Percentiles rank a stretch among this genome's conserved stretches.
Evolutionary conservation across 106 monocot species (phyloP).

Genomic region (Dioscorea dumetorum): DNA sequence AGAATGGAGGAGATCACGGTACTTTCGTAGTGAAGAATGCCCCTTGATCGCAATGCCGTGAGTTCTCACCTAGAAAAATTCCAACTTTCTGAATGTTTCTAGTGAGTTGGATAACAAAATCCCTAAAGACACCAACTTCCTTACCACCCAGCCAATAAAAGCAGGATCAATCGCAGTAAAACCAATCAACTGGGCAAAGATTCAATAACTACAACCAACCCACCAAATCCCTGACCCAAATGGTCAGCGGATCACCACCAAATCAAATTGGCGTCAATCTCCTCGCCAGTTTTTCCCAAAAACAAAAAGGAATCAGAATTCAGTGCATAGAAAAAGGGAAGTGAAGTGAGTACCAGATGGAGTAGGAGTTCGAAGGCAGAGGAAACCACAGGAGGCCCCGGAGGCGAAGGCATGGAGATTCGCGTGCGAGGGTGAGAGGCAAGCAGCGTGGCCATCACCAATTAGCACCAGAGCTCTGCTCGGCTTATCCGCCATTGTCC

Average conservation of each 20-base stretch:
- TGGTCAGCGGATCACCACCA: background rate
- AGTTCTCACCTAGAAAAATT: no score
- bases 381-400: slow-evolving; percentile 65
- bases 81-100: no score
- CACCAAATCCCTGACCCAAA: no score
- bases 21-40: no score
- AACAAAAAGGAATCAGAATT: background rate
- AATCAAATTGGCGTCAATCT: background rate
- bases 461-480: slow-evolving; percentile 78
- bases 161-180: background rate
- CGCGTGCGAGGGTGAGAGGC: slow-evolving; percentile 34
- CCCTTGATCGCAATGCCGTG: no score
- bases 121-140: no score
- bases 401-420: slow-evolving; percentile 76
- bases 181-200: background rate
- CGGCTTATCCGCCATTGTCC: slow-evolving; percentile 88
- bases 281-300: background rate
- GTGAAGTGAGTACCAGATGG: slow-evolving; percentile 20
- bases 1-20: no score
- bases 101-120: no score
- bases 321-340: background rate
- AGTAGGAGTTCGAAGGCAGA: slow-evolving; percentile 48
- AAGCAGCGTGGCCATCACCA: slow-evolving; percentile 61
- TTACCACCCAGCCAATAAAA: background rate
- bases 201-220: background rate